Conservation (phyloP, 2,329 filamentous ascomycete genomes). For the Aspergillus sp. region DNA sequence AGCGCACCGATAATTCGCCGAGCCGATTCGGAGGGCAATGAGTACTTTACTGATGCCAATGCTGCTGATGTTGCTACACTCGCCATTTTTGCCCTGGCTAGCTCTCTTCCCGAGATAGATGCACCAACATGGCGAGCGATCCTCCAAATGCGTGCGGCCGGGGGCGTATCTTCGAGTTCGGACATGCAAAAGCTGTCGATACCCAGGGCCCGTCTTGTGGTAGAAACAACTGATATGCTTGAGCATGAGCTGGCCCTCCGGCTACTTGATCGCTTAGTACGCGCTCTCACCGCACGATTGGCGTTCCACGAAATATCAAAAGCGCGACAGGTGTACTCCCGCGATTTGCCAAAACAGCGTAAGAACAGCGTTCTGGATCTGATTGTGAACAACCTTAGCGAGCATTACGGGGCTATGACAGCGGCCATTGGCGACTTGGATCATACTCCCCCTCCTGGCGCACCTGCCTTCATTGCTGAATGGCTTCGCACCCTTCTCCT, state of each 20-base stretch:
- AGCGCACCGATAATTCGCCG: conserved; percentile 29
- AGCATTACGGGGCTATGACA: conserved; percentile 26
- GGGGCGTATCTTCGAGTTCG: conserved; percentile 40
- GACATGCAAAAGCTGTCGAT: conserved; percentile 38
- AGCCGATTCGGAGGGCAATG: conserved; percentile 31
- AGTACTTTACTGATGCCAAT: conserved; percentile 40
- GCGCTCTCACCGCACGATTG: conserved; percentile 51
- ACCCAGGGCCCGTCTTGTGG: conserved; percentile 31
- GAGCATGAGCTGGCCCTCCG: conserved; percentile 56
- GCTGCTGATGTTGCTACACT: conserved; percentile 43
- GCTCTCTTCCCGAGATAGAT: conserved; percentile 41
- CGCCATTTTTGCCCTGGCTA: conserved; percentile 40
- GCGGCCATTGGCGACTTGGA: conserved; percentile 10
- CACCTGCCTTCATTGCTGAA: conserved; percentile 42
- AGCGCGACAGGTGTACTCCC: conserved; percentile 31
- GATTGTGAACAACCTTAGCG: conserved; percentile 38
- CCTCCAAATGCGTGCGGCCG: conserved; percentile 45
- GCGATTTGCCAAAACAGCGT: conserved; percentile 31
- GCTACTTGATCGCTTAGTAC: conserved; percentile 51
- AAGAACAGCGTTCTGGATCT: conserved; percentile 37
- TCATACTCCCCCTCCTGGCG: conserved; percentile 23
- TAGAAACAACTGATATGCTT: conserved; percentile 46
- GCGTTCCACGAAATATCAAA: conserved; percentile 53
- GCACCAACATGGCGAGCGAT: conserved; percentile 41
- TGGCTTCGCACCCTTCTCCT: conserved; percentile 67